Percentiles rank a stretch among this genome's conserved stretches.
These are phyloP conservation scores for Penicillium freii DNA, from an alignment of 2,329 filamentous ascomycete species.

Conservation along the genomic window DNA sequence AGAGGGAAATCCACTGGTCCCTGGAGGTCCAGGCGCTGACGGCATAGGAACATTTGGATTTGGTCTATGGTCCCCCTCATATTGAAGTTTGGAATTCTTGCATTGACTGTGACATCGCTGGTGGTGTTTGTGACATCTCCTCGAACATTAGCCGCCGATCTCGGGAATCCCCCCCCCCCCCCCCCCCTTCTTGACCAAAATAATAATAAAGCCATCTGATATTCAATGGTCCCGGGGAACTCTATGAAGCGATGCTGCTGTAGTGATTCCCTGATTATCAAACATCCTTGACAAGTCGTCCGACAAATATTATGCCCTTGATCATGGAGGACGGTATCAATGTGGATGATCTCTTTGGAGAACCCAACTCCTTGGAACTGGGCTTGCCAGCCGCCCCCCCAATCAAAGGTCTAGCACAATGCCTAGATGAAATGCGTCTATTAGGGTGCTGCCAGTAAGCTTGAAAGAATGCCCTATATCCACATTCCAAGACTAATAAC, in stretches of 20 bases:
- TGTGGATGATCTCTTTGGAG: conserved; percentile 74
- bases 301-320: conserved; percentile 44
- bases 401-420: conserved; percentile 66
- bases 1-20: conserved; percentile 10
- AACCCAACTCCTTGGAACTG: conserved; percentile 58
- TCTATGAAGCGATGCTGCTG: conserved; percentile 21
- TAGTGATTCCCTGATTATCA: conserved; percentile 4
- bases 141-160: neutral
- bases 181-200: neutral
- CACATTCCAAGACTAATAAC: conserved; percentile 23
- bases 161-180: neutral
- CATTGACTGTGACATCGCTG: neutral
- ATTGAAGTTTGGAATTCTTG: neutral
- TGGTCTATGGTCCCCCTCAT: neutral
- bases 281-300: conserved; percentile 2
- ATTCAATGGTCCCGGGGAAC: conserved; percentile 4
- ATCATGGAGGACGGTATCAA: conserved; percentile 60
- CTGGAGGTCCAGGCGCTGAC: conserved; percentile 7
- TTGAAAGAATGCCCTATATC: neutral
- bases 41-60: conserved; percentile 4
- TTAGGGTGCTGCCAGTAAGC: conserved; percentile 80
- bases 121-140: neutral
- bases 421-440: conserved; percentile 72
- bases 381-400: conserved; percentile 53
- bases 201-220: conserved; percentile 6